Base-by-base conservation (phyloP, 2,329 filamentous ascomycete species). In the Phyllosticta citrichinensis region DNA sequence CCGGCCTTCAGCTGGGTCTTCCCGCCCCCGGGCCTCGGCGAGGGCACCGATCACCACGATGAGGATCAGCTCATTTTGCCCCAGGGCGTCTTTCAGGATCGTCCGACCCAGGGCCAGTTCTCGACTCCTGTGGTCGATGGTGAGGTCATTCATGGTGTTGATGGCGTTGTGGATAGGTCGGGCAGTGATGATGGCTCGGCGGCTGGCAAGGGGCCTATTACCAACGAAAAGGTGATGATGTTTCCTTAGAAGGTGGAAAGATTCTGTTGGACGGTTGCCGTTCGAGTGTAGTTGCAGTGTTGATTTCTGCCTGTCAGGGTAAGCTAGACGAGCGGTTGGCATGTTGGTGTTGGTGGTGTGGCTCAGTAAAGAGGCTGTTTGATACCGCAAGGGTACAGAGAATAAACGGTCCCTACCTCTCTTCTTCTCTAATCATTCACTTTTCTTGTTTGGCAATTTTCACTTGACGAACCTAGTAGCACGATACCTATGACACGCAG, bases 21-120 rank as follows among this genome's bases (percentile, higher is more conserved):
- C 52, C 77, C 77, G 0, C 68, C 74, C 1, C 51, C 58, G 1
- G 72, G 74, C 9, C 67, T 77, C 67, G 76, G 75, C 17, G 71
- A 77, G 60, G 75, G 40, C 3, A n/a, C 17, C 14, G 40, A 47
- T n/a, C 40, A 47, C 17, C 40, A 47, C n/a, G 40, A 47, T 5
- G 40, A 47, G 40, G 40, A 47, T 47, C 40, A 47, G 40, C 40
- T 47, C 17, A n/a, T 47, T 6, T n/a, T 47, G 40, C 40, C 40
- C 17, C 40, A 47, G 40, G 40, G 40, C 8, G 6, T 47, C 40
- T 47, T n/a, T n/a, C 40, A 47, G 40, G 40, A 47, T 19, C 40
- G 40, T 14, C 40, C 40, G 3, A 47, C 40, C 1, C 40, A 47
- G 40, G 40, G 40, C 40, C 40, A n/a, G 40, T 47, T 47, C 1